Percentiles rank a stretch among this genome's conserved stretches.
phyloP scores from a whole-genome alignment of 345 rosid species.

The Hypericum perforatum region DNA sequence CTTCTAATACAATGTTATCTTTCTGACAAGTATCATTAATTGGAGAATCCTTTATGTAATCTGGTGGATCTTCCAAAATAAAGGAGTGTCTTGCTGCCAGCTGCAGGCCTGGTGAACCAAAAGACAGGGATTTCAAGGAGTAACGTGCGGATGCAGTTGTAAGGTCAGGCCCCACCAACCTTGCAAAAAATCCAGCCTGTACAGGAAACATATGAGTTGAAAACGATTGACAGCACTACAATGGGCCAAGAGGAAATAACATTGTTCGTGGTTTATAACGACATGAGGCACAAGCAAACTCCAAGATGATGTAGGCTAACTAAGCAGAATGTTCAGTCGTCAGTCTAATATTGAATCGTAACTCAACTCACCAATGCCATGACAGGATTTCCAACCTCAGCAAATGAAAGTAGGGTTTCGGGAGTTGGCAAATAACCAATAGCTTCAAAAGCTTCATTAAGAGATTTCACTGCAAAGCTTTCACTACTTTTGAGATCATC shows the following conservation, averaged over 20 bases:
- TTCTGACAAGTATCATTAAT: conserved; percentile 25
- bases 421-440: conserved; percentile 56
- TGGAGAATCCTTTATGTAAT: conserved; percentile 37
- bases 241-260: not conserved
- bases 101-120: conserved; percentile 49
- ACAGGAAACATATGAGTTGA: conserved; percentile 9
- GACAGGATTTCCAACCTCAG: conserved; percentile 91
- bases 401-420: conserved; percentile 64
- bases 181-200: conserved; percentile 71
- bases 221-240: not conserved
- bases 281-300: not conserved
- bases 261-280: not conserved
- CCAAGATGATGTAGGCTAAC: not conserved
- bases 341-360: not conserved
- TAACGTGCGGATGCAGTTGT: conserved; percentile 63
- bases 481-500: conserved; percentile 30
- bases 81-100: conserved; percentile 83
- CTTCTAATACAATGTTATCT: conserved; percentile 16
- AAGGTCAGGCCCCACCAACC: conserved; percentile 52
- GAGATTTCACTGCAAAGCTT: conserved; percentile 57
- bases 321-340: not conserved
- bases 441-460: conserved; percentile 81
- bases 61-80: conserved; percentile 86
- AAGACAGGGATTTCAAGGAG: conserved; percentile 53
- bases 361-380: conserved; percentile 83